Base-by-base conservation (phyloP, 2,329 filamentous ascomycete species). In the Colletotrichum orbiculare region DNA sequence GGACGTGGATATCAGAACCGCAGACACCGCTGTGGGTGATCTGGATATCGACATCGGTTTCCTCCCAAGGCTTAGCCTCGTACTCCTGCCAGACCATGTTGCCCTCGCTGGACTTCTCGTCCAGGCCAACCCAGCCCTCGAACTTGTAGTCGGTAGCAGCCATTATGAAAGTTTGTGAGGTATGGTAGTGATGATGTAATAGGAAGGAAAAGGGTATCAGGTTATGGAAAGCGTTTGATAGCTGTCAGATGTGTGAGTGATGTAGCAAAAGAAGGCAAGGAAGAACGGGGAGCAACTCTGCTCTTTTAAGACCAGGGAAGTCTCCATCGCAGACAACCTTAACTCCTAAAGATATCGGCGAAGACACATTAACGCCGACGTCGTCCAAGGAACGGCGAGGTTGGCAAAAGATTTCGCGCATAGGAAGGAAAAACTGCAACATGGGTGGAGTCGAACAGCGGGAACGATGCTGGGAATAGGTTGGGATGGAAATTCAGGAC, bases 1-100 rank as follows among this genome's bases (percentile, higher is more conserved):
- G 78, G 2, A 79, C 83, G 75, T 90, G 87, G 37, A 89, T 54
- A 67, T 90, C 88, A 1, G 83, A 84, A 59, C 87, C 88, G 72
- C 89, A 91, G 68, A 91, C 83, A 67, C 89, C 88, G 71, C 87
- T 90, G 77, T 90, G 87, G 3, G 86, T 85, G 68, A 91, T 78
- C 71, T 85, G 81, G 71, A 91, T 88, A 71, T 91, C 89, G 55
- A 91, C 76, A 69, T 91, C 87, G 33, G 81, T 85, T 73, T 91
- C 88, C 56, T 88, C 84, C 84, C 87, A 91, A 8, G 77, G 75
- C 79, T 91, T 91, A 38, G 87, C 87, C 74, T 87, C 80, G 60
- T 84, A 90, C 65, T 84, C 77, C 48, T 77, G 77, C 84, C 84
- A 86, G 33, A 78, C 73, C 84, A 87, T 85, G 53, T 85, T 84